Percentiles rank a stretch among this genome's conserved stretches.
These are phyloP conservation scores for Metarhizium album DNA, from an alignment of 2,329 filamentous ascomycete species.

Conservation along the genomic window DNA sequence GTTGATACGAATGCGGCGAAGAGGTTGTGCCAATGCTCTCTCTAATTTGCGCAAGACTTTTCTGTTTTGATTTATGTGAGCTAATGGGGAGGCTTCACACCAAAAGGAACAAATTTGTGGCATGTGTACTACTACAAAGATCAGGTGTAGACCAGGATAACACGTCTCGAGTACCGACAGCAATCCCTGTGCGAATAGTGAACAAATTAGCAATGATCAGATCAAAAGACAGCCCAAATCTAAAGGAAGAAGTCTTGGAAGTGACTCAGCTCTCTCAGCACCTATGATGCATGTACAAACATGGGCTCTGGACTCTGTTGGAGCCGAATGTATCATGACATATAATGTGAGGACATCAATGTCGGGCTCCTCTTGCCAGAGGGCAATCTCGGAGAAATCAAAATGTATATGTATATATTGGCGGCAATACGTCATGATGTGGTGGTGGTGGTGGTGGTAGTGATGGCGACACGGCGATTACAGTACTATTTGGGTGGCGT, in stretches of 20 bases:
- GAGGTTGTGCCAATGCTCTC: no score
- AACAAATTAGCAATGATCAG: background rate
- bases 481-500: constrained; percentile 17
- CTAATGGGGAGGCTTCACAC: no score
- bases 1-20: no score
- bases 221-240: background rate
- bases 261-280: background rate
- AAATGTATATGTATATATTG: background rate
- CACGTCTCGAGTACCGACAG: background rate
- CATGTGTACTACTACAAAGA: background rate
- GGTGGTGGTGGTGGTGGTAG: no score
- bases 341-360: background rate
- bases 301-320: background rate
- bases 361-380: background rate
- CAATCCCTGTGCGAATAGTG: background rate
- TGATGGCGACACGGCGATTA: constrained; percentile 20
- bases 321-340: background rate
- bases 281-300: background rate
- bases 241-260: background rate
- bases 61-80: no score
- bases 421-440: background rate
- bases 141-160: background rate
- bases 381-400: background rate
- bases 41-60: no score
- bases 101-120: no score